Evolutionary conservation across 495 filamentous ascomycete genomes (phyloP).

Genomic region (Aspergillus campestris): DNA sequence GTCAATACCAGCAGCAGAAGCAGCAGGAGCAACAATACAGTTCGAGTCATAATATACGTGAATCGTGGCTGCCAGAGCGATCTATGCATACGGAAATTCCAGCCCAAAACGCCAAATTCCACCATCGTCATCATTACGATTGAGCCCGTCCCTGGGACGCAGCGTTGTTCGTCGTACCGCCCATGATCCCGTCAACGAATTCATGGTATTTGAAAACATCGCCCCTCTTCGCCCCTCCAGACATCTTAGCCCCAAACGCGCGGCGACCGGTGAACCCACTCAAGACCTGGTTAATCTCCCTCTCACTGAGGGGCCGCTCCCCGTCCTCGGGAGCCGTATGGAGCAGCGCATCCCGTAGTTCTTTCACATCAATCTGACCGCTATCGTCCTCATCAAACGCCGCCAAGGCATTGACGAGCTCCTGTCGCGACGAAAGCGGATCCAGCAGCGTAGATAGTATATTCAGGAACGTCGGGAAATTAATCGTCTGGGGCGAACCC

Average conservation of each 20-base stretch:
- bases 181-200: slow-evolving; percentile 34
- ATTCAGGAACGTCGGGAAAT: slow-evolving; percentile 75
- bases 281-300: slow-evolving; percentile 76
- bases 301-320: slow-evolving; percentile 55
- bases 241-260: slow-evolving; percentile 49
- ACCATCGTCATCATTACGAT: slow-evolving; percentile 13
- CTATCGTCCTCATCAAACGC: slow-evolving; percentile 96
- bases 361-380: slow-evolving; percentile 77
- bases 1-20: no score
- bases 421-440: slow-evolving; percentile 60
- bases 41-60: no score
- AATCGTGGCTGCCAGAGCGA: no score
- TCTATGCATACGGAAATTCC: no score
- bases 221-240: slow-evolving; percentile 28
- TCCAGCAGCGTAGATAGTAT: slow-evolving; percentile 64
- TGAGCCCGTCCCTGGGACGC: slow-evolving; percentile 20
- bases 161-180: slow-evolving; percentile 23
- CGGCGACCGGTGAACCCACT: slow-evolving; percentile 74
- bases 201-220: slow-evolving; percentile 42
- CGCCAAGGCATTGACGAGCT: slow-evolving; percentile 78
- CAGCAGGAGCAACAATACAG: no score
- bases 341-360: slow-evolving; percentile 74
- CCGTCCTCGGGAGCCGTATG: slow-evolving; percentile 72
- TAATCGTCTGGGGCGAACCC: slow-evolving; percentile 56
- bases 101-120: slow-evolving; percentile 2